Conservation (phyloP, 345 rosid genomes). For the Bruguiera parviflora region DNA sequence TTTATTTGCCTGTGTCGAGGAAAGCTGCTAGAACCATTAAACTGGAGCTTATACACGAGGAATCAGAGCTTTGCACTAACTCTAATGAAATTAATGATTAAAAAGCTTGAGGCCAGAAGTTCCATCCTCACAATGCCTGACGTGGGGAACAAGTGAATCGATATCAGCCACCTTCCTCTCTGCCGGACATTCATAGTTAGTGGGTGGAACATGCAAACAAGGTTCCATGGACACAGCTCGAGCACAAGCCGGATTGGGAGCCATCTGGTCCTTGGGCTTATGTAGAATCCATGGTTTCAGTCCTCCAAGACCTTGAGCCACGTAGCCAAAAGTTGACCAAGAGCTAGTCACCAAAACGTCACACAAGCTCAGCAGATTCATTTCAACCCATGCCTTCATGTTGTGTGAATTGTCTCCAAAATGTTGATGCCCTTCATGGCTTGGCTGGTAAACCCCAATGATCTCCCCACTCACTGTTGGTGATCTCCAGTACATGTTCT, state of each 20-base stretch:
- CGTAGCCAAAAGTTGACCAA: conserved; percentile 27
- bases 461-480: conserved; percentile 12
- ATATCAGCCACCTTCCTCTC: not conserved
- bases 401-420: conserved; percentile 18
- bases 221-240: conserved; percentile 14
- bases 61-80: not conserved
- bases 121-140: conserved; percentile 18
- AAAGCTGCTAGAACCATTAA: no score
- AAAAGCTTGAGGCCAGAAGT: conserved; percentile 16
- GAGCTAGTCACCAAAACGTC: conserved; percentile 24
- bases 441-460: conserved; percentile 19
- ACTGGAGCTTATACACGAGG: no score
- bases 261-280: not conserved
- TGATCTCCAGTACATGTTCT: conserved; percentile 17
- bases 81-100: not conserved
- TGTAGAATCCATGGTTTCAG: conserved; percentile 23
- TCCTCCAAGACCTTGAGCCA: conserved; percentile 28
- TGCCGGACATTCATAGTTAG: not conserved
- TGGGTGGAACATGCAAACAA: conserved; percentile 15
- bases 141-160: conserved; percentile 5
- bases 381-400: conserved; percentile 26
- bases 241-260: conserved; percentile 1
- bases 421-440: conserved; percentile 16
- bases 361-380: conserved; percentile 20
- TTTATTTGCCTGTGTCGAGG: no score